Evolutionary conservation across 495 filamentous ascomycete genomes (phyloP).

Genomic region (Glonium stellatum): DNA sequence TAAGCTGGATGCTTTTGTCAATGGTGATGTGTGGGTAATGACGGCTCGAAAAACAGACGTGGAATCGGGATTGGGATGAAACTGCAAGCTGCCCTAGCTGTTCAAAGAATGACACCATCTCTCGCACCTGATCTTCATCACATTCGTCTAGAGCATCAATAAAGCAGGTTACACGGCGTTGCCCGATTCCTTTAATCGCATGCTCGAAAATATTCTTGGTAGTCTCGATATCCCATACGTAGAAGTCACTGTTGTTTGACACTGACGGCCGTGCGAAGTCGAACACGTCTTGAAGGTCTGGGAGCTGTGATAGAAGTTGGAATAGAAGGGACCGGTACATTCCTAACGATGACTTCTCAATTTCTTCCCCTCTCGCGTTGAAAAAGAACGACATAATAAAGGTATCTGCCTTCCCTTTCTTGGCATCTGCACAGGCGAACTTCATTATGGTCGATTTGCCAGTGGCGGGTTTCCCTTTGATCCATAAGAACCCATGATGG

Average conservation of each 20-base stretch:
- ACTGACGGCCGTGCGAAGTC: constrained; percentile 8
- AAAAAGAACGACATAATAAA: constrained; percentile 37
- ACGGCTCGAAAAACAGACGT: constrained; percentile 44
- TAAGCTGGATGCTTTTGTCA: constrained; percentile 29
- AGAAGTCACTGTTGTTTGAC: constrained; percentile 4
- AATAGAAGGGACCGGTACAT: neutral
- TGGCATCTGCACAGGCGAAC: neutral
- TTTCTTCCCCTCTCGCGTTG: constrained; percentile 31
- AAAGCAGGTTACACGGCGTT: constrained; percentile 11
- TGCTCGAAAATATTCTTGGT: constrained; percentile 6
- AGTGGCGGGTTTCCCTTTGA: constrained; percentile 21
- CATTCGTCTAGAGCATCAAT: constrained; percentile 26
- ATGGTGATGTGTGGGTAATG: constrained; percentile 46
- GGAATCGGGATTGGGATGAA: constrained; percentile 8
- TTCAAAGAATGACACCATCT: constrained; percentile 21
- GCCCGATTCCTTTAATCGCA: constrained; percentile 10
- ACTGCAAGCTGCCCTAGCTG: constrained; percentile 5
- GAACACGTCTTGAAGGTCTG: constrained; percentile 10
- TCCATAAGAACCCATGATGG: constrained; percentile 21
- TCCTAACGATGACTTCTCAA: constrained; percentile 4
- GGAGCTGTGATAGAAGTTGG: constrained; percentile 1
- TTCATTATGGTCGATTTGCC: constrained; percentile 23
- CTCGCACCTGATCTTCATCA: constrained; percentile 15
- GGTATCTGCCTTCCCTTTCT: neutral
- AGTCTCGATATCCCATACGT: constrained; percentile 14